Percentiles rank a stretch among this genome's conserved stretches.
Conservation (phyloP, 305 asterid species). For the Euphrasia arctica region DNA sequence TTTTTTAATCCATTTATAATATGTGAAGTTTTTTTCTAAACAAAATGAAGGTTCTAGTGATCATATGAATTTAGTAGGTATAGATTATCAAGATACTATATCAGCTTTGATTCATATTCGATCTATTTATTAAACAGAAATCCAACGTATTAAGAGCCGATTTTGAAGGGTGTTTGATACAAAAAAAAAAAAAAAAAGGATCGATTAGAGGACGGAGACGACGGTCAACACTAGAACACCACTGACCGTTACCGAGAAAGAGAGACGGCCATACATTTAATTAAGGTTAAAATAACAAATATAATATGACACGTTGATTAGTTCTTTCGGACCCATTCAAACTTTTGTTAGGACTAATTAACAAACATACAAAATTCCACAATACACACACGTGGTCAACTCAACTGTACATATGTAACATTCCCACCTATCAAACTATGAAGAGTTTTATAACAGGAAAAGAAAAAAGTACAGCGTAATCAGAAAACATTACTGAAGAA, state of each 20-base stretch:
- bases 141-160: not conserved
- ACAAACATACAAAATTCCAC: not conserved
- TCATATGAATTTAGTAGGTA: too few species aligned
- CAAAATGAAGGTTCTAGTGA: too few species aligned
- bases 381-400: not conserved
- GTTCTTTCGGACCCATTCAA: constrained; percentile 16
- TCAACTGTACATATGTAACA: too few species aligned
- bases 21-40: too few species aligned
- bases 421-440: too few species aligned
- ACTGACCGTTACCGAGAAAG: not conserved
- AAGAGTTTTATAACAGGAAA: too few species aligned
- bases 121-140: too few species aligned
- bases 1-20: too few species aligned
- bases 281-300: not conserved
- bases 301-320: constrained; percentile 11
- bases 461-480: too few species aligned
- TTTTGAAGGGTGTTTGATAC: not conserved
- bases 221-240: constrained; percentile 16
- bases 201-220: constrained; percentile 19
- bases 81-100: too few species aligned
- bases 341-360: constrained; percentile 1
- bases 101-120: too few species aligned
- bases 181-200: not conserved
- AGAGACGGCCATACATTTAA: not conserved
- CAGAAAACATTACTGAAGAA: too few species aligned